Percentiles rank a stretch among this genome's conserved stretches.
Evolutionary conservation across 2,329 filamentous ascomycete species (phyloP).

Genomic region (Hypoxylon sp.): DNA sequence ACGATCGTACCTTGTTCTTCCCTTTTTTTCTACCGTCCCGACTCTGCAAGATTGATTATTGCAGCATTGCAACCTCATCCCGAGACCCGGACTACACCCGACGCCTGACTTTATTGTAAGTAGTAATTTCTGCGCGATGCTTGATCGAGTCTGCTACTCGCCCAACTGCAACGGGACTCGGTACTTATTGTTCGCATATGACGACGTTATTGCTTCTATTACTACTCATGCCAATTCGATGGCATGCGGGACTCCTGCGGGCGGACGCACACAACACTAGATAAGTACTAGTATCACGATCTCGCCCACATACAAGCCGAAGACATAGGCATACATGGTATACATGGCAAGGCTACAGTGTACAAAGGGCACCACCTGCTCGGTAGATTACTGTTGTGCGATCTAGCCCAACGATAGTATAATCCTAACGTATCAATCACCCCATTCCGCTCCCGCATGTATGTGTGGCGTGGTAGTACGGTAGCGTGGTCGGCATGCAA

Average conservation of each 20-base stretch:
- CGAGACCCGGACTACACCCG: constrained; percentile 32
- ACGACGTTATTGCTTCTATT: constrained; percentile 17
- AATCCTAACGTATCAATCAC: constrained; percentile 33
- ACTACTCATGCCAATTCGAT: constrained; percentile 17
- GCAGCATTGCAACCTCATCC: constrained; percentile 28
- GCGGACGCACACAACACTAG: constrained; percentile 13
- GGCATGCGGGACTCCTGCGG: constrained; percentile 22
- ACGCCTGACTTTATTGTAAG: constrained; percentile 39
- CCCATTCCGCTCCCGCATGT: constrained; percentile 29
- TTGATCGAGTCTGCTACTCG: constrained; percentile 10
- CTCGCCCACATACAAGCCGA: constrained; percentile 10
- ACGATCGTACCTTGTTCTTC: constrained; percentile 24
- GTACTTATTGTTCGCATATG: constrained; percentile 27
- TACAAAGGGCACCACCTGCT: neutral
- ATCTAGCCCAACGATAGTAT: constrained; percentile 25
- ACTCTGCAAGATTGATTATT: constrained; percentile 23
- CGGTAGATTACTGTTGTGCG: constrained; percentile 29
- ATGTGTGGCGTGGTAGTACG: constrained; percentile 34
- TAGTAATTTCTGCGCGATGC: constrained; percentile 25
- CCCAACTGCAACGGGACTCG: constrained; percentile 19
- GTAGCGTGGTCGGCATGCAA: constrained; percentile 42
- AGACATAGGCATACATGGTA: neutral
- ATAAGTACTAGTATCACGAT: constrained; percentile 13
- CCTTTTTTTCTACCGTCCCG: constrained; percentile 1
- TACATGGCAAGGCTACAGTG: neutral